Conservation (phyloP, 305 asterid genomes). For the Coffea humblotiana region DNA sequence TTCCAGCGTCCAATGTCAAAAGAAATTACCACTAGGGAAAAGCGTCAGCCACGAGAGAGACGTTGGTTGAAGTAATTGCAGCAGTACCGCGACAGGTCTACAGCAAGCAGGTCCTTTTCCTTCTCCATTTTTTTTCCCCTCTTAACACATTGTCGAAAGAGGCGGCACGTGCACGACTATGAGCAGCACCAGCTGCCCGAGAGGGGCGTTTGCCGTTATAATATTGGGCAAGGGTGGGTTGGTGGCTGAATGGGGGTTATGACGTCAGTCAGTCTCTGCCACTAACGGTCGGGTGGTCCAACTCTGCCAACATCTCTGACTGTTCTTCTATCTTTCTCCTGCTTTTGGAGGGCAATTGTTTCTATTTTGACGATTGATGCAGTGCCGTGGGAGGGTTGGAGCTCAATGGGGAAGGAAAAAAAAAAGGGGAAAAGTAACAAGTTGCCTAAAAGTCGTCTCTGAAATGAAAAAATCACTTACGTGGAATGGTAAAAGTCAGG, state of each 20-base stretch:
- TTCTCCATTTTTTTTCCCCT: no score
- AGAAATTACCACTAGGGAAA: background rate
- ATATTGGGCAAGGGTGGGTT: background rate
- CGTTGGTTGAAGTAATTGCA: background rate
- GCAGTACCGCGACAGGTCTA: background rate
- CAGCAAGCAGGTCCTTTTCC: no score
- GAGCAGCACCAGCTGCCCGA: background rate
- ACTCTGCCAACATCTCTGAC: background rate
- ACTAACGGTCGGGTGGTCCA: background rate
- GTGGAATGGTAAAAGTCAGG: no score
- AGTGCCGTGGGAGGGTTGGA: no score
- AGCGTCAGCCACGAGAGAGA: conserved; percentile 5
- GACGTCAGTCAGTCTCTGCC: background rate
- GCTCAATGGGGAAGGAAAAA: no score
- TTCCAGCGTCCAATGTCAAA: background rate
- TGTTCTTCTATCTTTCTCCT: background rate
- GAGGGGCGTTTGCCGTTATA: background rate
- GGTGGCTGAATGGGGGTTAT: no score
- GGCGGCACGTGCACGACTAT: conserved; percentile 1
- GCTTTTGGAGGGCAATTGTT: no score
- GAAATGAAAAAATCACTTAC: no score
- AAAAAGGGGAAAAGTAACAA: no score
- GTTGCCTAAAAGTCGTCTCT: no score
- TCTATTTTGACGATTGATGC: no score
- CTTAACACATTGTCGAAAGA: background rate